Evolutionary conservation across 192 early-diverging fungal genomes (phyloP), one percentile per base, ranked within the genome.

Genomic region (Podila epicladia): DNA sequence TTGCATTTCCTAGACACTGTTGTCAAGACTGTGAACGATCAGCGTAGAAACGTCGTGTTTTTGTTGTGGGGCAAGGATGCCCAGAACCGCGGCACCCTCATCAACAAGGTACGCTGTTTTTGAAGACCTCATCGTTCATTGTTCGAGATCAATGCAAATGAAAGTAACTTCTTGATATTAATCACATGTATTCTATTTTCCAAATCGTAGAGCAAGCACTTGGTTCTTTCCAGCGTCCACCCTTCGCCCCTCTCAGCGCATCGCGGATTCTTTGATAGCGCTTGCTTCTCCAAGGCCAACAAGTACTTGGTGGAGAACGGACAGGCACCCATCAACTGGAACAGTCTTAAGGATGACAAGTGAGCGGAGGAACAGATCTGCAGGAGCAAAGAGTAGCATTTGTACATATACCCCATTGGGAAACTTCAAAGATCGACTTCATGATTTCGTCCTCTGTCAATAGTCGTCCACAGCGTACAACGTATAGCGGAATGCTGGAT

Each of bases 1-100:
- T 68, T 62, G 24, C n/a, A 11, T n/a, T 24, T n/a, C 0, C 15
- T 77, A 84, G 95, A 97, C 76, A 87, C 92, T 0, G 92, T 97
- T 24, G 86, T 99, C 45, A 70, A 86, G 24, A 86, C 94, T 60
- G 69, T 99, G 58, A 93, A 91, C 73, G 78, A 87, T 8, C 82
- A 88, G 37, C 78, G 83, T 4, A 58, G 48, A 1, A 80, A 91
- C 55, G 86, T 96, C 9, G 97, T 99, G 55, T 99, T 99, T 85
- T 91, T 99, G 83, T 87, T 98, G 28, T 99, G 97, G 97, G 97
- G 97, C 24, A 73, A 85, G 26, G 91, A 93, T 73, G 96, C 96
- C 28, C 94, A 95, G 78, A 96, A 96, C 85, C 95, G 96, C 65
- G 94, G 93, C 17, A 72, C 84, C 2, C 67, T 64, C 8, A 90